Base-by-base conservation (phyloP, 2,329 filamentous ascomycete species). In the Mycosphaerella arachidis region DNA sequence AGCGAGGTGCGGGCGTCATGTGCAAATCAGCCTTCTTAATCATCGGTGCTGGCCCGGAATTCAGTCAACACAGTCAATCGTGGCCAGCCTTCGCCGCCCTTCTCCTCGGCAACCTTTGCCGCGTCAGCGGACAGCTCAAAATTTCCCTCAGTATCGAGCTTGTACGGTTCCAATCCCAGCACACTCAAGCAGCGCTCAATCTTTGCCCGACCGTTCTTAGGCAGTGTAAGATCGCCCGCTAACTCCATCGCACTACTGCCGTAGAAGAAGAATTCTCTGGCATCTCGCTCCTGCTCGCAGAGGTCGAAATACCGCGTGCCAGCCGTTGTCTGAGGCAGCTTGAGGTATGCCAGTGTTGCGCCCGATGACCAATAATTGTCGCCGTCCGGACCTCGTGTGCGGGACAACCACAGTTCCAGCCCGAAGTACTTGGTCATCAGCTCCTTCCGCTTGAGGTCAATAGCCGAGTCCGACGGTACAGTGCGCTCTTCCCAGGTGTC, bases 341-440 rank as follows among this genome's bases (percentile, higher is more conserved):
- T 52, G n/a, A 52, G 29, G 30, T 52, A 52, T n/a, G 40, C 13
- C 40, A n/a, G 37, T 6, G 24, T 24, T 1, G 24, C n/a, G 24
- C 30, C n/a, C 13, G 9, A 27, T 50, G 13, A 30, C 7, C 16
- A n/a, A 13, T 33, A 4, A 10, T 9, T 30, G 30, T 13, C 30
- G 18, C 30, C 20, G 3, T 10, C 24, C 6, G 8, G 4, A 6
- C 12, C 12, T 5, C 48, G 24, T 7, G 50, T 20, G 18, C 8
- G 9, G n/a, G 29, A 31, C 6, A 35, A 4, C 55, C 59, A 61
- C 13, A 33, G 8, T 6, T 53, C 12, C 7, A 61, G 52, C 5
- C 59, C 59, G 35, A 61, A 61, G 37, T 61, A 43, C 20, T 53
- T 56, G 8, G 8, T 10, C n/a, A 61, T 33, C 20, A 61, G 10